These are phyloP conservation scores for Diaporthe australafricana DNA, from an alignment of 2,329 filamentous ascomycete genomes.

Conservation along the genomic window DNA sequence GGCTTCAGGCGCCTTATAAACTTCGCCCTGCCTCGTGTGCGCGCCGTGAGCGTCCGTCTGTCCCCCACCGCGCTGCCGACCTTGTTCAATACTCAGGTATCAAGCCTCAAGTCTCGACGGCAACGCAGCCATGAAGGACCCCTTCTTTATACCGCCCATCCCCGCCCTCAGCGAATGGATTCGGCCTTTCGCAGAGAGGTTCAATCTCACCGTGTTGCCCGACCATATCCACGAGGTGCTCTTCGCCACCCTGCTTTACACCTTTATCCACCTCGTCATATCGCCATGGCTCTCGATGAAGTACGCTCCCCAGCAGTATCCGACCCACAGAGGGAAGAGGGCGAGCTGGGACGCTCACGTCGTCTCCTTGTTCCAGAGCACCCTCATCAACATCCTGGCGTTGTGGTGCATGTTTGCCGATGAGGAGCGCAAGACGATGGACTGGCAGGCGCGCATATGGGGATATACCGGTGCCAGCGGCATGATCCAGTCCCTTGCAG, in stretches of 20 bases:
- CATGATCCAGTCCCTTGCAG: slow-evolving; percentile 80
- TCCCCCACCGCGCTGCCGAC: neutral
- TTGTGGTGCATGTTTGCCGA: slow-evolving; percentile 79
- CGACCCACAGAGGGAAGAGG: slow-evolving; percentile 71
- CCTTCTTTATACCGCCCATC: slow-evolving; percentile 73
- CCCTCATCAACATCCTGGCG: slow-evolving; percentile 77
- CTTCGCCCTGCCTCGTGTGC: neutral
- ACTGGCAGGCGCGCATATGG: slow-evolving; percentile 77
- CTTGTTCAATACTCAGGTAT: neutral
- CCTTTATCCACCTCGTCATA: slow-evolving; percentile 72
- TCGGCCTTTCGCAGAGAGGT: slow-evolving; percentile 72
- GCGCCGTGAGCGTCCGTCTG: neutral
- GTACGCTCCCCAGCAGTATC: slow-evolving; percentile 74
- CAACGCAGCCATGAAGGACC: slow-evolving; percentile 72
- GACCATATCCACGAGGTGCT: slow-evolving; percentile 83
- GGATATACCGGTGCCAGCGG: slow-evolving; percentile 80
- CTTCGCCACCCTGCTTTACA: slow-evolving; percentile 75
- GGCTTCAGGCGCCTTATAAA: slow-evolving; percentile 18
- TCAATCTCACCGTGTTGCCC: slow-evolving; percentile 74
- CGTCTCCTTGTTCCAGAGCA: slow-evolving; percentile 83
- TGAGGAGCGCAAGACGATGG: slow-evolving; percentile 74
- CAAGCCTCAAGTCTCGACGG: slow-evolving; percentile 19
- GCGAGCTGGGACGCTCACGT: slow-evolving; percentile 90
- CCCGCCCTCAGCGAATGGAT: slow-evolving; percentile 68
- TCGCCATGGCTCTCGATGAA: slow-evolving; percentile 74